These are phyloP conservation scores for Porcisia hertigi DNA, from an alignment of 208 protist species.

Conservation along the genomic window DNA sequence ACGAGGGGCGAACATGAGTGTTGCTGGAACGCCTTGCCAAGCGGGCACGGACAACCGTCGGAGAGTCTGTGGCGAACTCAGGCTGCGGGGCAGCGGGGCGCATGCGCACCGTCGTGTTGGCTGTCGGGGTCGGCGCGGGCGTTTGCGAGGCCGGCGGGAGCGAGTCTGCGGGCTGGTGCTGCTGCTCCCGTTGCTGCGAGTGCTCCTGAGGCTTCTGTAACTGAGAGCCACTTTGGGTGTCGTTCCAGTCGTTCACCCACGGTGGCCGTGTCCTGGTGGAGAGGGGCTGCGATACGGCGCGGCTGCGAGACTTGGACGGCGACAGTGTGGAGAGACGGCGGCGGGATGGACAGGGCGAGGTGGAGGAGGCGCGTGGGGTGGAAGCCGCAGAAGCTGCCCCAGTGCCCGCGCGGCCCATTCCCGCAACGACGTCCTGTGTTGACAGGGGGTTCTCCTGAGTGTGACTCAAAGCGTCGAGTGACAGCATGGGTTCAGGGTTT, in stretches of 20 bases:
- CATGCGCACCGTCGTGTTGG: background rate
- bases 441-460: slow-evolving; percentile 13
- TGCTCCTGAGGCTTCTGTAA: background rate
- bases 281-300: background rate
- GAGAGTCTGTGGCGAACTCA: slow-evolving; percentile 20
- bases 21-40: background rate
- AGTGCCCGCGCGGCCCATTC: background rate
- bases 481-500: slow-evolving; percentile 2
- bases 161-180: background rate
- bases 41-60: slow-evolving; percentile 9
- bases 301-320: background rate
- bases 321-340: slow-evolving; percentile 12
- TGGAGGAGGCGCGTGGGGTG: background rate
- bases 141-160: background rate
- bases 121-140: background rate
- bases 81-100: background rate
- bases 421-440: background rate
- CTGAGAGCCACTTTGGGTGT: background rate
- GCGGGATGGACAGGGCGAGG: slow-evolving; percentile 6
- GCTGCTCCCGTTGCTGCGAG: background rate
- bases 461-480: slow-evolving; percentile 3
- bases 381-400: slow-evolving; percentile 2
- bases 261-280: slow-evolving; percentile 19
- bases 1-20: background rate
- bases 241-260: slow-evolving; percentile 18